phyloP scores from a whole-genome alignment of 495 filamentous ascomycete genomes.

The Hypoxylon lienhwacheense region DNA sequence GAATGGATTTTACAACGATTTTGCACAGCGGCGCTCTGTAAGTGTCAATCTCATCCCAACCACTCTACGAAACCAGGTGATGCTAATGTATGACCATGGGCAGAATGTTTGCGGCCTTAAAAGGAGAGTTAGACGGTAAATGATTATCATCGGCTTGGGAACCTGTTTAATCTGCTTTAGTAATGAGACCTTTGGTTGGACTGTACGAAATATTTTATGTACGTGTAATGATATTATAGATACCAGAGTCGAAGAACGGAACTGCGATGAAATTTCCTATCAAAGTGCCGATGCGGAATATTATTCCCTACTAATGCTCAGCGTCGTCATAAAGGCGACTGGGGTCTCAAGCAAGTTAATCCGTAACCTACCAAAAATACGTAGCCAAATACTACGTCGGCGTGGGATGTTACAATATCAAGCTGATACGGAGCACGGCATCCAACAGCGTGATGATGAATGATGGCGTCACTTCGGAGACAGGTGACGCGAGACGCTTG shows the following conservation, averaged over 20 bases:
- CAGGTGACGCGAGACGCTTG: too few species aligned
- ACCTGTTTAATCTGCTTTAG: slow-evolving; percentile 3
- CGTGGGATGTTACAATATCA: too few species aligned
- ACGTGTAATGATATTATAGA: too few species aligned
- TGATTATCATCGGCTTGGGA: background rate
- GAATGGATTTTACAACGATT: slow-evolving; percentile 72
- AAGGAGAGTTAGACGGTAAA: slow-evolving; percentile 31
- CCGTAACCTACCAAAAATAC: too few species aligned
- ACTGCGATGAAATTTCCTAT: slow-evolving; percentile 3
- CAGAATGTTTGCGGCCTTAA: slow-evolving; percentile 29
- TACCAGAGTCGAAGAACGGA: slow-evolving; percentile 24
- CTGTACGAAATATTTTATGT: slow-evolving; percentile 32
- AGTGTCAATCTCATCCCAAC: slow-evolving; percentile 16
- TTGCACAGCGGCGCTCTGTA: slow-evolving; percentile 62
- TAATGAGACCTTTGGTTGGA: slow-evolving; percentile 24
- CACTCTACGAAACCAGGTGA: background rate
- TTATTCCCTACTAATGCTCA: too few species aligned
- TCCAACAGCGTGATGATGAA: too few species aligned
- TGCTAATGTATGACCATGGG: slow-evolving; percentile 24
- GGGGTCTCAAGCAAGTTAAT: too few species aligned
- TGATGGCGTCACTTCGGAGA: too few species aligned
- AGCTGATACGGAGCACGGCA: too few species aligned
- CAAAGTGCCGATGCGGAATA: too few species aligned
- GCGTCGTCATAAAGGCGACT: too few species aligned
- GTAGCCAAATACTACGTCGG: too few species aligned